Percentiles rank a stretch among this genome's conserved stretches.
These are phyloP conservation scores for Acacia crassicarpa DNA, from an alignment of 306 rosid genomes.

Conservation along the genomic window DNA sequence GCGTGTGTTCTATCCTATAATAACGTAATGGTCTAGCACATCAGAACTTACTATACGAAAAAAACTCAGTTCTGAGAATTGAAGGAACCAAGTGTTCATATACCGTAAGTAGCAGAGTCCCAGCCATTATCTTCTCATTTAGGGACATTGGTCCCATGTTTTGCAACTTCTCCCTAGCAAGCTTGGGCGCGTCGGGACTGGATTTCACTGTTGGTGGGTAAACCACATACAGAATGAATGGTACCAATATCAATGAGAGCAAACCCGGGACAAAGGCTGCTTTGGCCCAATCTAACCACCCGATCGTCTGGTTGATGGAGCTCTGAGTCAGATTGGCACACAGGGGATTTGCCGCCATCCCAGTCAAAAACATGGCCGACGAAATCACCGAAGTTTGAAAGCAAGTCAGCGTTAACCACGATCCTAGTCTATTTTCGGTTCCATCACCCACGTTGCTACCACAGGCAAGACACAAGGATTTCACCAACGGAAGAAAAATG, in stretches of 20 bases:
- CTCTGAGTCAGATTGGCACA: constrained; percentile 70
- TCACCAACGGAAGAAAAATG: constrained; percentile 84
- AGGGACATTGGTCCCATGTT: constrained; percentile 86
- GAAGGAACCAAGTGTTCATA: not conserved
- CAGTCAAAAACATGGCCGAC: constrained; percentile 92
- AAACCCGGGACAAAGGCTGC: constrained; percentile 90
- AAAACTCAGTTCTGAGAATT: not conserved
- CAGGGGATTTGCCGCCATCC: constrained; percentile 94
- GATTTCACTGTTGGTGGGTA: constrained; percentile 85
- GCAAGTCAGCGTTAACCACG: constrained; percentile 98
- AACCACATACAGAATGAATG: constrained; percentile 67
- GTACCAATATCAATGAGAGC: constrained; percentile 80
- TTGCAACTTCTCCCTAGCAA: constrained; percentile 78
- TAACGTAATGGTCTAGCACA: not conserved
- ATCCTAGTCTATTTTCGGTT: constrained; percentile 71
- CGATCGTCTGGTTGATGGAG: constrained; percentile 78
- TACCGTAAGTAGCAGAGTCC: constrained; percentile 88
- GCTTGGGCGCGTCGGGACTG: constrained; percentile 93
- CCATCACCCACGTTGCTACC: constrained; percentile 98
- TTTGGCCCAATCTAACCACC: constrained; percentile 96
- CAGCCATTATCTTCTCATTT: constrained; percentile 87
- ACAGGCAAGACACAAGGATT: constrained; percentile 85
- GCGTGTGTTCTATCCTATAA: not conserved
- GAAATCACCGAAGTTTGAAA: constrained; percentile 94
- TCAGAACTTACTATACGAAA: not conserved